Percentiles rank a stretch among this genome's conserved stretches.
These are phyloP conservation scores for Suhomyces taliae DNA, from an alignment of 1,139 yeast species.

Conservation along the genomic window DNA sequence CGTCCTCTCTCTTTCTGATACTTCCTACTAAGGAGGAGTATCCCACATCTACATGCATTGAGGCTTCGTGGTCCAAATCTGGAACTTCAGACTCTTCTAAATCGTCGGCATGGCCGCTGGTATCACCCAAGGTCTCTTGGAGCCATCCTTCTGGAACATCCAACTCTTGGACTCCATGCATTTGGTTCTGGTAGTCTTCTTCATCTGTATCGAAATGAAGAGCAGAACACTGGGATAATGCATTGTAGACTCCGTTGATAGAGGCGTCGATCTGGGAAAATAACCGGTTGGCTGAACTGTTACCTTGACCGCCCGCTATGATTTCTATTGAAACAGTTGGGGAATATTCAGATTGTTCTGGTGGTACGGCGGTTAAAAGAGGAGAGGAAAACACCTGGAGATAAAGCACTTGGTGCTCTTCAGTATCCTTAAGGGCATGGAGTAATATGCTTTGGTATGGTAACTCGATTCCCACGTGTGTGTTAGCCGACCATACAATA, in stretches of 20 bases:
- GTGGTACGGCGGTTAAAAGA: constrained; percentile 14
- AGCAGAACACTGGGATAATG: constrained; percentile 41
- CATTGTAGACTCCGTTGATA: constrained; percentile 29
- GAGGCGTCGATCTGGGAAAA: constrained; percentile 11
- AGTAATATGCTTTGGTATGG: constrained; percentile 41
- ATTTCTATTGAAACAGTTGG: constrained; percentile 23
- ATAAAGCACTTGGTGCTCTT: constrained; percentile 22
- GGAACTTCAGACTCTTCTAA: constrained; percentile 22
- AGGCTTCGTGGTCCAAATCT: constrained; percentile 28
- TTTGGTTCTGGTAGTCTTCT: constrained; percentile 15
- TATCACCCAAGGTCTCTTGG: constrained; percentile 17
- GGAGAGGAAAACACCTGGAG: constrained; percentile 34
- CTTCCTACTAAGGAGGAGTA: constrained; percentile 39
- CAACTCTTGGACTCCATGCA: constrained; percentile 12
- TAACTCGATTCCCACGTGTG: constrained; percentile 36
- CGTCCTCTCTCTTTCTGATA: constrained; percentile 29
- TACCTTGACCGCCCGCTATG: constrained; percentile 5
- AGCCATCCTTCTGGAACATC: constrained; percentile 27
- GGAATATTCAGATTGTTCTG: constrained; percentile 16
- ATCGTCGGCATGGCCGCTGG: constrained; percentile 42
- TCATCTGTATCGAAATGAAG: constrained; percentile 35
- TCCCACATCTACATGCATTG: constrained; percentile 48
- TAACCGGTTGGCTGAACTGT: constrained; percentile 11
- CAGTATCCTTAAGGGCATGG: constrained; percentile 34
- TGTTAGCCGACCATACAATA: constrained; percentile 35